Evolutionary conservation across 164 flowering plant species (phyloP), one percentile per base, ranked within the genome.

Genomic region (Litsea cubeba): DNA sequence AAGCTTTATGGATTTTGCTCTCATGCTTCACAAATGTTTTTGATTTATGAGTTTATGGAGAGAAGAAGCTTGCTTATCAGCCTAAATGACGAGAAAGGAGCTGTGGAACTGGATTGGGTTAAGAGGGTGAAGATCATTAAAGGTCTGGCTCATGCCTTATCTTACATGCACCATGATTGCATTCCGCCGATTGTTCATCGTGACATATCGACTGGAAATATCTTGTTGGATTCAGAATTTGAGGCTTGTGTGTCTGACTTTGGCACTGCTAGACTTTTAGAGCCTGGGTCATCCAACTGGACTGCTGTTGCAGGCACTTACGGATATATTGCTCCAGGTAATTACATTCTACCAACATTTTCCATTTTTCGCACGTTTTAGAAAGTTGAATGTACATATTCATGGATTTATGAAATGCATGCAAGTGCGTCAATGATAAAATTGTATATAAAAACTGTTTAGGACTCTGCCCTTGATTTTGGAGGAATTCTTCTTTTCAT

Each of bases 101-200:
- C 35, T 3, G 12, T 51, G 30, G 72, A 50, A 25, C 17, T 70
- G 64, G 62, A 70, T 2, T 70, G 72, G 72, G 22, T 20, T 4
- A 70, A 46, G 50, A 70, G 72, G 20, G 25, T 70, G 18, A 50
- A 70, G n/a, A 17, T 70, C 17, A 70, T 50, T 22, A 25, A 50
- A 70, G 72, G 72, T 15, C 30, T 70, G 20, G 62, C 72, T 10
- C 62, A 57, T 54, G 72, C 72, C 51, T 23, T 70, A 8, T 50
- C 63, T 10, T 70, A 70, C 63, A 24, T 70, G 72, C 72, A 70
- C 20, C 62, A 70, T 50, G 72, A 57, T 25, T 28, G 63, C 40
- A 26, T n/a, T 14, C 76, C 77, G 5, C 75, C 75, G 0, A 66
- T 78, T 17, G 40, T 78, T 23, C 77, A 78, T 62, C 62, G 80